phyloP scores from a whole-genome alignment of 208 protist species.

The Tetramitus jugosus region DNA sequence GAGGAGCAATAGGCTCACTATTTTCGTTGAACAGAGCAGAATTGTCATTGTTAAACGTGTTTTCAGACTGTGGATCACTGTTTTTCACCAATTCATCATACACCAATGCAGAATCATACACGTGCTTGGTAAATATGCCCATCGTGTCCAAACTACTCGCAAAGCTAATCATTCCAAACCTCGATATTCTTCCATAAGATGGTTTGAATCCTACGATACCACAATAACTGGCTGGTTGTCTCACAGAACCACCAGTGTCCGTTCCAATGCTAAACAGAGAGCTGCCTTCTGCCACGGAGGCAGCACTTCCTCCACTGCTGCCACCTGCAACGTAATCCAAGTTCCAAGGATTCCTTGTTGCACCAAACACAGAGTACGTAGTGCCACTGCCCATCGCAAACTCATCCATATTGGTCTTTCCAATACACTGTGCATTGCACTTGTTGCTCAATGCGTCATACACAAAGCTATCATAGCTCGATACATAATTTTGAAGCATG shows the following conservation, averaged over 20 bases:
- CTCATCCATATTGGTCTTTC: constrained; percentile 27
- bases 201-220: constrained; percentile 33
- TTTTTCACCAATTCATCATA: neutral
- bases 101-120: neutral
- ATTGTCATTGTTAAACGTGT: too few relatives aligned
- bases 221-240: constrained; percentile 30
- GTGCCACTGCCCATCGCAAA: constrained; percentile 13
- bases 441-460: neutral
- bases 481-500: constrained; percentile 5
- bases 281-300: neutral
- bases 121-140: neutral
- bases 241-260: constrained; percentile 37
- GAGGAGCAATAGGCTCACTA: neutral
- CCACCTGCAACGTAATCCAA: neutral
- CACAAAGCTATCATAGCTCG: neutral
- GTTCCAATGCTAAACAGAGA: constrained; percentile 27
- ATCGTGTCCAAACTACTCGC: neutral
- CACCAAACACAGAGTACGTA: neutral
- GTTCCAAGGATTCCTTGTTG: neutral
- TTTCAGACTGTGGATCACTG: too few relatives aligned
- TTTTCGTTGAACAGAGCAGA: neutral
- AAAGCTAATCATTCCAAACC: constrained; percentile 13
- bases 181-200: constrained; percentile 19
- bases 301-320: constrained; percentile 9
- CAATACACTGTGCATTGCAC: neutral